Base-by-base conservation (phyloP, 2,329 filamentous ascomycete species). In the Talaromyces sp. region DNA sequence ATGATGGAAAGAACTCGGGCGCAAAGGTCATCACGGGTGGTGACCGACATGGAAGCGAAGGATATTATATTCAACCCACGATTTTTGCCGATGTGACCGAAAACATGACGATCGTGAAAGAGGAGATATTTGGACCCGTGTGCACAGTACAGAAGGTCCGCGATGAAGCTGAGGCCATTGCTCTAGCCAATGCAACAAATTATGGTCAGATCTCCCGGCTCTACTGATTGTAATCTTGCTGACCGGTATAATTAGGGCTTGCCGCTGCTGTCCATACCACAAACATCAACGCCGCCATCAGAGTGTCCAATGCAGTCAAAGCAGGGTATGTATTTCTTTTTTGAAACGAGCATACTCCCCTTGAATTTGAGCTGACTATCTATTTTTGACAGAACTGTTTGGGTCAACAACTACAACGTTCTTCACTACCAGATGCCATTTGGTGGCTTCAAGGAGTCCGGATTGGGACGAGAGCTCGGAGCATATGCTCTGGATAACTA, bases 41-140 rank as follows among this genome's bases (percentile, higher is more conserved):
- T 74, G 88, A 89, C 76, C 89, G 88, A 71, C 89, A 89, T 79
- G 91, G 91, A 67, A 80, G 84, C 71, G 89, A 92, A 84, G 91
- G 91, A 68, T 96, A 91, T 86, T 96, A 94, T 84, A 94, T 96
- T 80, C 83, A 94, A 84, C 92, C 92, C 45, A 96, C 92, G 74
- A 92, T 96, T 82, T 93, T 86, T 85, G 88, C 86, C 79, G 88
- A 92, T 74, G 92, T 95, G 70, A 86, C 83, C 58, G 83, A 88
- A 41, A 79, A 86, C 72, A 90, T 91, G 77, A 87, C 87, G 74
- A 90, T 95, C 70, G 89, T 91, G 82, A 85, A 86, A 70, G 89
- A 93, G 74, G 91, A 95, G 77, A 91, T 92, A 66, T 95, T 95
- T 76, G 91, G 91, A 24, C 91, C 91, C 7, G 91, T 93, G 37